A percentile compares a stretch with the other conserved stretches of the same genome.
phyloP scores from a whole-genome alignment of 2,329 filamentous ascomycete genomes.

The Pseudogymnoascus sp. region DNA sequence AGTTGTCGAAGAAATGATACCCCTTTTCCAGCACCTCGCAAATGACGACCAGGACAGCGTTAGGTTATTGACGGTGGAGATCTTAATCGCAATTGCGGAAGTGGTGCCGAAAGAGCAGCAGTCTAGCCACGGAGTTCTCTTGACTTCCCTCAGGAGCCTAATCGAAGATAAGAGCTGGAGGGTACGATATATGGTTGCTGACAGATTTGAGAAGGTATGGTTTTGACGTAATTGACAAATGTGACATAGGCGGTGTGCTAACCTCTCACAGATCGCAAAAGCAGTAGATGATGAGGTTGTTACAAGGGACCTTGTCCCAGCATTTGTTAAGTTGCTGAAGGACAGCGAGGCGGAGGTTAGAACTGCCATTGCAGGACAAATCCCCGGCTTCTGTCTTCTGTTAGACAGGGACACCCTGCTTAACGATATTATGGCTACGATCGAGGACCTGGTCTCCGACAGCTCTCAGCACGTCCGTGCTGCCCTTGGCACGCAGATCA shows the following conservation, averaged over 20 bases:
- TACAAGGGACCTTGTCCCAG: slow-evolving; percentile 84
- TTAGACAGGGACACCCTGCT: slow-evolving; percentile 82
- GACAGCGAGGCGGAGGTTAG: slow-evolving; percentile 96
- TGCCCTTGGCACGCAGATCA: slow-evolving; percentile 92
- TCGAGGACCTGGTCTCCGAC: slow-evolving; percentile 94
- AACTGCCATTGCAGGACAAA: slow-evolving; percentile 94
- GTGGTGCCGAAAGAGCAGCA: slow-evolving; percentile 98
- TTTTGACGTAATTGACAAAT: background rate
- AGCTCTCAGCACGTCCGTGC: slow-evolving; percentile 94
- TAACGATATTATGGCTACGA: slow-evolving; percentile 91
- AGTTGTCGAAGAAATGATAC: slow-evolving; percentile 98
- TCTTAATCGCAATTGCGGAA: slow-evolving; percentile 92
- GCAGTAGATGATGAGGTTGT: slow-evolving; percentile 97
- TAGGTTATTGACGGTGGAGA: slow-evolving; percentile 87
- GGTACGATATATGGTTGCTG: slow-evolving; percentile 97
- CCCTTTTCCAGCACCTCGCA: slow-evolving; percentile 93
- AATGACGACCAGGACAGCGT: slow-evolving; percentile 98
- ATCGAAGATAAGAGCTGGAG: slow-evolving; percentile 99
- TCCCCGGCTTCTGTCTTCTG: slow-evolving; percentile 89
- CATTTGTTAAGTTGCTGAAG: slow-evolving; percentile 95
- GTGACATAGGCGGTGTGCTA: slow-evolving; percentile 14
- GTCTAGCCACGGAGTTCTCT: slow-evolving; percentile 84
- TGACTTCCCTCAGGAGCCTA: slow-evolving; percentile 82
- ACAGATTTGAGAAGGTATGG: slow-evolving; percentile 88
- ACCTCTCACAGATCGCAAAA: slow-evolving; percentile 73